Base-by-base conservation (phyloP, 805 yeast species). In the Candida sakaeoensis region DNA sequence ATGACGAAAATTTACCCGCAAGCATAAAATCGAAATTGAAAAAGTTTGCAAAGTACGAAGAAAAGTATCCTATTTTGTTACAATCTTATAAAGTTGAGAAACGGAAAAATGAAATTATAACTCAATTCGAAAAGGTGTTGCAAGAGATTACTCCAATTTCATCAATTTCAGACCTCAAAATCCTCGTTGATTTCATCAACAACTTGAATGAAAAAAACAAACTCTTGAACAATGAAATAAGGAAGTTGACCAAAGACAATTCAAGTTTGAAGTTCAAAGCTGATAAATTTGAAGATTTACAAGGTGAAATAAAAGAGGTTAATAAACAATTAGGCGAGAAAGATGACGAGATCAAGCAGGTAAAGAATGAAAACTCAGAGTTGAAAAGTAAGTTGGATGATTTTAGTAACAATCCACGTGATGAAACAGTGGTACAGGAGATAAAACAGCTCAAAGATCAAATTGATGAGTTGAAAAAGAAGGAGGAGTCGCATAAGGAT, bases 71-170 rank as follows among this genome's bases (percentile, higher is more conserved):
- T 0, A 65, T 79, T 31, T 66, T 91, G 12, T 71, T 89, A 37
- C 83, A 83, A 32, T 96, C 98, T 0, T 93, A 87, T 63, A 85
- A 88, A 54, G 65, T 72, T 1, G 96, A 90, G 57, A 87, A 85
- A 63, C 68, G 74, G 36, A 84, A 81, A 50, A 65, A 73, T 1
- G 81, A 75, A 33, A 69, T 82, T 32, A 73, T 89, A 7, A 66
- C 55, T 4, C 53, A 65, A 0, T 83, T 90, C 49, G 96, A 88
- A 54, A 77, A 67, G 41, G 75, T 84, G 10, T 63, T 91, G 43
- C 70, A 76, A 37, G 97, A 91, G 51, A 63, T 76, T 47, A 90
- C 97, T 0, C 98, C 98, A 0, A 73, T 86, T 36, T 72, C 85
- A 1, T 74, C 82, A 25, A 77, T 93, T 16, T 65, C 82, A 1